A percentile compares a stretch with the other conserved stretches of the same genome.
phyloP scores from a whole-genome alignment of 371 early-diverging fungal genomes.

The Rhizopus arrhizus region DNA sequence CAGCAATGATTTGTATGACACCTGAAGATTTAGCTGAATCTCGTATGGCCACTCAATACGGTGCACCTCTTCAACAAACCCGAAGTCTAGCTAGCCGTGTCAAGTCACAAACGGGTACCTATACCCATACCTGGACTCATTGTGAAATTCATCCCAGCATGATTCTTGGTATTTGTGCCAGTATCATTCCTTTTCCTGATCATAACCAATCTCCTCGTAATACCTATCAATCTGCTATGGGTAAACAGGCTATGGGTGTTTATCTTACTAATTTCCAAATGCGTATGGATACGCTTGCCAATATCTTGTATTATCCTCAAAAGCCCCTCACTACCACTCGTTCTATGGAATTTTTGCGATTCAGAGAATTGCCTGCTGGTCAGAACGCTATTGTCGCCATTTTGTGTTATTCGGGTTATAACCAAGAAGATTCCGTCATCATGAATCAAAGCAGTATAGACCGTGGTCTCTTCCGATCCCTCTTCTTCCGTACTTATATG shows the following conservation, averaged over 20 bases:
- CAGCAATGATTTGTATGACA: conserved; percentile 94
- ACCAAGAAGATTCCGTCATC: conserved; percentile 99
- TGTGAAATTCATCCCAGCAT: conserved; percentile 99
- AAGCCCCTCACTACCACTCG: conserved; percentile 99
- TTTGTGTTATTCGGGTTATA: conserved; percentile 99
- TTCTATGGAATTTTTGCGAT: conserved; percentile 97
- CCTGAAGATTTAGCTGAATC: conserved; percentile 85
- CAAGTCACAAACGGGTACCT: conserved; percentile 63
- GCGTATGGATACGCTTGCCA: conserved; percentile 99
- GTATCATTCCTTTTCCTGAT: conserved; percentile 99
- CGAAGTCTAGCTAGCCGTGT: conserved; percentile 65
- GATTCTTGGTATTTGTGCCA: conserved; percentile 99
- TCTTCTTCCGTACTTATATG: conserved; percentile 98
- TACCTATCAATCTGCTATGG: conserved; percentile 99
- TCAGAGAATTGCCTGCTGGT: conserved; percentile 99
- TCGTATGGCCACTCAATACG: conserved; percentile 47
- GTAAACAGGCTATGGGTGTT: conserved; percentile 99
- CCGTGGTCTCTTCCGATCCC: conserved; percentile 96
- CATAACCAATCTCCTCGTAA: conserved; percentile 99
- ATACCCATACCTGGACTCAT: conserved; percentile 91
- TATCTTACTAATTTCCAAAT: conserved; percentile 97
- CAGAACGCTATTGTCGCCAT: conserved; percentile 99
- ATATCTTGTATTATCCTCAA: conserved; percentile 99
- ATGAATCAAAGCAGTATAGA: conserved; percentile 99
- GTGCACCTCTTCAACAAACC: conserved; percentile 53